phyloP scores from a whole-genome alignment of 1,284 basidiomycete species.

The Stereum hirsutum region DNA sequence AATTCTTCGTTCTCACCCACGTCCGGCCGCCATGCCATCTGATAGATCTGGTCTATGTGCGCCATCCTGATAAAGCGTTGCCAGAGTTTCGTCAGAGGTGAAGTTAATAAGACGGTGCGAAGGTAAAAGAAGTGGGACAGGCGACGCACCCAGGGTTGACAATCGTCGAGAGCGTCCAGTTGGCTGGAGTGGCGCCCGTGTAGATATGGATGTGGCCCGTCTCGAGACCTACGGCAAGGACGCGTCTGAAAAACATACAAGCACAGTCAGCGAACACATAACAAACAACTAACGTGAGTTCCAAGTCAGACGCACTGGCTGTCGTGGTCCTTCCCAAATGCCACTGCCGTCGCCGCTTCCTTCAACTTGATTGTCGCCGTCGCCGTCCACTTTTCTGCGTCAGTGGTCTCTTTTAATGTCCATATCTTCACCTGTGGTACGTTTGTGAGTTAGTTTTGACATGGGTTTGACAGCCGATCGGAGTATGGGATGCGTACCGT shows the following conservation, averaged over 20 bases:
- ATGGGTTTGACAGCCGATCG: background rate
- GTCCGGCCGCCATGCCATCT: slow-evolving; percentile 57
- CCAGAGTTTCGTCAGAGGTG: too few species aligned
- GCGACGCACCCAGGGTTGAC: slow-evolving; percentile 38
- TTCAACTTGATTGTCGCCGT: slow-evolving; percentile 46
- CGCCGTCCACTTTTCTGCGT: slow-evolving; percentile 36
- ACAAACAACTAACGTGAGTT: background rate
- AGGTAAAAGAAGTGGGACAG: slow-evolving; percentile 1
- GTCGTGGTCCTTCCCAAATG: slow-evolving; percentile 38
- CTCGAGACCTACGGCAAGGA: slow-evolving; percentile 65
- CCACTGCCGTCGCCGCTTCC: slow-evolving; percentile 66
- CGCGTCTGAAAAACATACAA: slow-evolving; percentile 31
- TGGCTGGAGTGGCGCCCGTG: slow-evolving; percentile 24
- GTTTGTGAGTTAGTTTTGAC: too few species aligned
- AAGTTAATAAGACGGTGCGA: background rate
- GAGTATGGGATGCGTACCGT: slow-evolving; percentile 42
- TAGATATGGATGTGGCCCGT: slow-evolving; percentile 59
- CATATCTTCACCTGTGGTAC: slow-evolving; percentile 65
- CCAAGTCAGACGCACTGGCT: slow-evolving; percentile 24
- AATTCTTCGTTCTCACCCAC: slow-evolving; percentile 6
- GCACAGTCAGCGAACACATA: background rate
- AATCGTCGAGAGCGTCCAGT: slow-evolving; percentile 41
- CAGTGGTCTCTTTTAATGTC: slow-evolving; percentile 25
- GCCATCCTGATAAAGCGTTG: slow-evolving; percentile 46
- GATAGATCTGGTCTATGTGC: slow-evolving; percentile 63